Evolutionary conservation across 2,329 filamentous ascomycete species (phyloP).

Genomic region (Tolypocladium tropicale): DNA sequence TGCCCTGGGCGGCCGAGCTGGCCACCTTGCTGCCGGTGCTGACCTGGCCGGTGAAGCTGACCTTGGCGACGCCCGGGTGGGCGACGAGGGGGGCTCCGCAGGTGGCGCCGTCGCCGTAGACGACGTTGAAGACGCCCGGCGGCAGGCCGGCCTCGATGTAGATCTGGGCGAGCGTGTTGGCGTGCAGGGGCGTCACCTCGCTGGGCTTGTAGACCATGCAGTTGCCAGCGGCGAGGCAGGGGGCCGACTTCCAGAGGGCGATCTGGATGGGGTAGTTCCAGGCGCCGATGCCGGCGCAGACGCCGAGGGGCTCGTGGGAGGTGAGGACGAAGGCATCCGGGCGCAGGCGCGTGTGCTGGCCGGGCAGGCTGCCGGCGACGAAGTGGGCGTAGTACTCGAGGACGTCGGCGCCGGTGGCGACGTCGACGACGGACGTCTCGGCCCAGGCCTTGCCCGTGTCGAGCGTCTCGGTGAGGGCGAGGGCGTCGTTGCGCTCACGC

Average conservation of each 20-base stretch:
- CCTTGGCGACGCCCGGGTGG: conserved; percentile 68
- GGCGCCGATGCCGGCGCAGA: conserved; percentile 78
- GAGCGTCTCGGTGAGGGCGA: conserved; percentile 69
- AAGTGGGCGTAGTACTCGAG: conserved; percentile 80
- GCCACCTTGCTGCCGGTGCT: conserved; percentile 76
- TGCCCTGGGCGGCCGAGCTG: conserved; percentile 59
- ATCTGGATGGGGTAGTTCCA: conserved; percentile 94
- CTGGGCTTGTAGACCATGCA: conserved; percentile 88
- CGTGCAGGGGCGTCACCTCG: conserved; percentile 80
- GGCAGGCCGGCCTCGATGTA: conserved; percentile 73
- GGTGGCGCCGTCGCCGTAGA: conserved; percentile 64
- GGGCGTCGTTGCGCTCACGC: conserved; percentile 65
- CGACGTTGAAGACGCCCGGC: conserved; percentile 75
- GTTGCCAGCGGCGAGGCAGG: conserved; percentile 77
- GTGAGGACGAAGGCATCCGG: conserved; percentile 75
- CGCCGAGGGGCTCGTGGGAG: conserved; percentile 69
- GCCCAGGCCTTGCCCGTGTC: conserved; percentile 82
- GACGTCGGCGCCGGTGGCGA: conserved; percentile 74
- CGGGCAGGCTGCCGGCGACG: conserved; percentile 69
- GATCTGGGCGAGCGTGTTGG: conserved; percentile 61
- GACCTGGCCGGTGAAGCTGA: conserved; percentile 84
- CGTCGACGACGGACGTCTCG: conserved; percentile 75
- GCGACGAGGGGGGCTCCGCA: conserved; percentile 66
- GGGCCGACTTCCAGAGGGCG: conserved; percentile 80
- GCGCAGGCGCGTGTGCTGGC: conserved; percentile 65